Percentiles rank a stretch among this genome's conserved stretches.
Conservation (phyloP, 225 moss, liverwort and hornwort species). For the Pseudoscleropodium purum region DNA sequence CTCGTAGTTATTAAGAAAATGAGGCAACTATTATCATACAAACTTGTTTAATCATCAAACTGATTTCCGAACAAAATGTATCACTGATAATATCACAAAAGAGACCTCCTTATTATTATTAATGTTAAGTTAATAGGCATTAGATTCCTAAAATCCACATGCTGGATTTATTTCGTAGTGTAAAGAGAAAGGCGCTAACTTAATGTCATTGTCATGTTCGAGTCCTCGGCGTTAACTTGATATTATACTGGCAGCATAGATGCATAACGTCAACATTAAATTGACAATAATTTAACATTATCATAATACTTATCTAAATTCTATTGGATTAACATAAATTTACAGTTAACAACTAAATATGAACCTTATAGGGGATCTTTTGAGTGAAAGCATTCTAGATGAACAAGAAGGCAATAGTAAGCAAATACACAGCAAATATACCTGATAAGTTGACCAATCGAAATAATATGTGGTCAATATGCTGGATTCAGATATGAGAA, state of each 20-base stretch:
- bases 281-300: neutral
- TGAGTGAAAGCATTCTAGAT: neutral
- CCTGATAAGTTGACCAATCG: slow-evolving; percentile 57
- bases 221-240: neutral
- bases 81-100: neutral
- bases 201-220: neutral
- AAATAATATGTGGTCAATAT: slow-evolving; percentile 78
- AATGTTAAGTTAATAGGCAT: neutral
- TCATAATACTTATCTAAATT: neutral
- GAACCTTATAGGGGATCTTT: neutral
- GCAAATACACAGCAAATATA: neutral
- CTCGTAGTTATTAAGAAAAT: neutral
- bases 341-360: neutral
- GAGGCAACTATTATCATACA: neutral
- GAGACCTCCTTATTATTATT: neutral
- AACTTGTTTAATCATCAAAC: neutral
- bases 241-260: neutral
- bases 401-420: neutral
- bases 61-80: neutral
- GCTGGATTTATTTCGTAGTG: neutral
- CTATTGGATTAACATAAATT: neutral
- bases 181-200: neutral
- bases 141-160: neutral
- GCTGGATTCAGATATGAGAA: slow-evolving; percentile 88
- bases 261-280: neutral